Evolutionary conservation across 345 rosid species (phyloP), one percentile per base, ranked within the genome.

Genomic region (Eucalyptus cloeziana): DNA sequence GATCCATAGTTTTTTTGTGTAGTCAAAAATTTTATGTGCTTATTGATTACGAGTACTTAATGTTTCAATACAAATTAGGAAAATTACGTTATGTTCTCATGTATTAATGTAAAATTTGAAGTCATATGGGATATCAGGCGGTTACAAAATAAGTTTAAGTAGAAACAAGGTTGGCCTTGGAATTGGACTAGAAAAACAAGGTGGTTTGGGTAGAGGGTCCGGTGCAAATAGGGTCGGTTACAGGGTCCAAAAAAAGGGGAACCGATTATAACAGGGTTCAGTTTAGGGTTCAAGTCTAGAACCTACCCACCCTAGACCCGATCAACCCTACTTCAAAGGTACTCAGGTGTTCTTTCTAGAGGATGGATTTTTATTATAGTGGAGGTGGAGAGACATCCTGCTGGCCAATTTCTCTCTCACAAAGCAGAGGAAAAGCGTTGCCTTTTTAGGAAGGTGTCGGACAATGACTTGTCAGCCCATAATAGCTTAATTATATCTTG

Each of bases 111-210:
- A 19, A 52, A 52, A 52, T 52, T 19, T 0, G 24, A 52, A 52
- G 9, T 52, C 24, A 17, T 1, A 17, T 52, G 19, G 2, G 56
- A 52, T 52, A 52, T 52, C 0, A 0, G 1, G 10, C 0, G 1
- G 24, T 52, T 52, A 10, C 1, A 52, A 52, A 52, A 52, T 52
- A 52, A 52, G 24, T 52, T 52, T 22, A 0, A 19, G 1, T 52
- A 52, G 24, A 52, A 52, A 52, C 0, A 19, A 0, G 24, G 1
- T 52, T 52, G 24, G 24, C 10, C 0, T 52, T 19, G 2, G 24
- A 52, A 19, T 0, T 0, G 0, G 4, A 52, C 10, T 4, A 0
- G 56, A 52, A 52, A 52, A 52, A 19, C 24, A 52, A 52, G 0
- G 10, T 1, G 0, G 10, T 52, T 52, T 0, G 10, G 10, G 56